These are phyloP conservation scores for Linum tenue DNA, from an alignment of 345 rosid genomes.

Conservation along the genomic window DNA sequence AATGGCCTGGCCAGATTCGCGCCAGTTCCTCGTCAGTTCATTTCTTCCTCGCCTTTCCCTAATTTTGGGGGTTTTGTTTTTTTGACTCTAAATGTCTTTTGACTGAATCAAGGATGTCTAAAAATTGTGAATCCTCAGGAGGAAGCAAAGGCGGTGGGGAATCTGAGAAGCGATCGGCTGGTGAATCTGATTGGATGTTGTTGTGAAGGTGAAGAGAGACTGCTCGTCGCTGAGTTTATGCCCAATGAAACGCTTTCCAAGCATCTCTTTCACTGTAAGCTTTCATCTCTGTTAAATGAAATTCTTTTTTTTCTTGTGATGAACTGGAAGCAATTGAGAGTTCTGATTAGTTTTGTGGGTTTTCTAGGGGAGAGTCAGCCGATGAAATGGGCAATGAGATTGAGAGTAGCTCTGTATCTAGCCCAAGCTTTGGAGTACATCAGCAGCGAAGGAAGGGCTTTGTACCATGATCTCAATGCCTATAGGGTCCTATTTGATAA, in stretches of 20 bases:
- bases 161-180: slow-evolving; percentile 4
- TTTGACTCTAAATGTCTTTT: not conserved
- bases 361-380: slow-evolving; percentile 4
- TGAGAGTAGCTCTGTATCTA: slow-evolving; percentile 2
- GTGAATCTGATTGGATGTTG: slow-evolving; percentile 1
- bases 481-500: slow-evolving; percentile 5
- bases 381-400: slow-evolving; percentile 7
- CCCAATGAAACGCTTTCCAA: not conserved
- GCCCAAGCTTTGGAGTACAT: slow-evolving; percentile 5
- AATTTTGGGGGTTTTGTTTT: not conserved
- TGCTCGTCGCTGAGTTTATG: slow-evolving; percentile 4
- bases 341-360: not conserved
- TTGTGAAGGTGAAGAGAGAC: slow-evolving; percentile 1
- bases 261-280: slow-evolving; percentile 6
- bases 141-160: slow-evolving; percentile 1
- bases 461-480: slow-evolving; percentile 6
- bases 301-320: not conserved
- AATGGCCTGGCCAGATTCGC: slow-evolving; percentile 4
- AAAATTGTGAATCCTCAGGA: not conserved
- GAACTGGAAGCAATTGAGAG: not conserved
- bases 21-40: slow-evolving; percentile 5
- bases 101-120: not conserved
- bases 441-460: slow-evolving; percentile 5
- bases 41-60: not conserved
- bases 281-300: not conserved